Conservation (phyloP, 2,329 filamentous ascomycete species). For the Clonostachys solani region DNA sequence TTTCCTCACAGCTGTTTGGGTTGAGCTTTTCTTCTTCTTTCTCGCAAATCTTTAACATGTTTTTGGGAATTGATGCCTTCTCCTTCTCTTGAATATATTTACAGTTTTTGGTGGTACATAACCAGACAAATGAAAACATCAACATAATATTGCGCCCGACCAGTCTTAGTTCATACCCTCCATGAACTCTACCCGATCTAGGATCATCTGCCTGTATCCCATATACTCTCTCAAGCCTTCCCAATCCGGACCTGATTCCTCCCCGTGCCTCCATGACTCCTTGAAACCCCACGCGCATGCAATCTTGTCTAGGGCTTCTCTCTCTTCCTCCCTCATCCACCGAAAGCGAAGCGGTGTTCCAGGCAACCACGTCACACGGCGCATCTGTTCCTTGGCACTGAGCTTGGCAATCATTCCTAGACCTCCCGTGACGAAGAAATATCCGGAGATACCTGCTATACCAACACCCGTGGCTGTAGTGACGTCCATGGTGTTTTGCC, state of each 20-base stretch:
- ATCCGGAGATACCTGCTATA: conserved; percentile 78
- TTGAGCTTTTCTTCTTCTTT: no score
- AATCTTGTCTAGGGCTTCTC: conserved; percentile 80
- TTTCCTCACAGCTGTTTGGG: no score
- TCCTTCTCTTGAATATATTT: no score
- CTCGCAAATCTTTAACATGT: no score
- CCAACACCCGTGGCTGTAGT: conserved; percentile 71
- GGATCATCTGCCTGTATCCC: conserved; percentile 78
- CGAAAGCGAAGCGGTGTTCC: conserved; percentile 77
- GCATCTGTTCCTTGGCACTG: conserved; percentile 93
- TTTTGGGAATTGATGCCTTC: no score
- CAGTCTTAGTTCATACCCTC: conserved; percentile 66
- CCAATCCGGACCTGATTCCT: conserved; percentile 91
- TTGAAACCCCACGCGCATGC: conserved; percentile 90
- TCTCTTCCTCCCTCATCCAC: conserved; percentile 87
- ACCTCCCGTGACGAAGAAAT: conserved; percentile 74
- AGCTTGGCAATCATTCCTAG: conserved; percentile 81
- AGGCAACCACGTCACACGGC: conserved; percentile 82
- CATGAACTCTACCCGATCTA: conserved; percentile 88
- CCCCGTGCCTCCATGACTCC: conserved; percentile 72
- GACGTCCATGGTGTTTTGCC: conserved; percentile 69
- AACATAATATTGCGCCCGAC: no score
- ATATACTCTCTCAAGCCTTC: conserved; percentile 80
- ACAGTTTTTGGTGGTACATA: no score
- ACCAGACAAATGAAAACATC: no score